These are phyloP conservation scores for Aspergillus brasiliensis DNA, from an alignment of 2,329 filamentous ascomycete species.

Conservation along the genomic window DNA sequence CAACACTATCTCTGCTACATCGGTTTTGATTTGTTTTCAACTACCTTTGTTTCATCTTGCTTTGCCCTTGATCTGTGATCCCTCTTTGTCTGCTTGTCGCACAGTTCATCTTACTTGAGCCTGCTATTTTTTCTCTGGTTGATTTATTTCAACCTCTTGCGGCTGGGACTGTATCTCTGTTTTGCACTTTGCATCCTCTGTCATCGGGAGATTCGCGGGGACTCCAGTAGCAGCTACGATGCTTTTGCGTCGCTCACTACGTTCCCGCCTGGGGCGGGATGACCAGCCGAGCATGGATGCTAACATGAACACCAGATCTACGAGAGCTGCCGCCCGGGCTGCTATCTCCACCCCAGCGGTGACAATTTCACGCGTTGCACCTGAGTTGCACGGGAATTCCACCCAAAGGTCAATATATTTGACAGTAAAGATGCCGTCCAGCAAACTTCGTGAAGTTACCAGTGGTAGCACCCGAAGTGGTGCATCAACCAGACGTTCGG, in stretches of 20 bases:
- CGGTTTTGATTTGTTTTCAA: background rate
- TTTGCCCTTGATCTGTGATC: background rate
- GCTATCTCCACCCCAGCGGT: constrained; percentile 34
- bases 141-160: background rate
- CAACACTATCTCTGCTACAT: background rate
- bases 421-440: constrained; percentile 53
- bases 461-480: constrained; percentile 31
- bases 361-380: constrained; percentile 40
- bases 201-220: background rate
- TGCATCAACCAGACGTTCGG: constrained; percentile 31
- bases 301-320: constrained; percentile 41
- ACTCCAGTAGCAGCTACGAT: constrained; percentile 25
- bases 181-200: background rate
- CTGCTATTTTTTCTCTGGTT: background rate
- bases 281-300: constrained; percentile 32
- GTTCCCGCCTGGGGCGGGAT: constrained; percentile 35
- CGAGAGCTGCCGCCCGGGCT: constrained; percentile 36
- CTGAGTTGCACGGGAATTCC: constrained; percentile 38
- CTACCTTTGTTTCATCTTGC: constrained; percentile 13
- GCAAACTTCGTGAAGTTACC: constrained; percentile 53
- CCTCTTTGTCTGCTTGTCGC: background rate
- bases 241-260: constrained; percentile 43
- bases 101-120: background rate
- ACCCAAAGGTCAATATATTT: constrained; percentile 46
- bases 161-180: background rate